Evolutionary conservation across 2,329 filamentous ascomycete genomes (phyloP), one percentile per base, ranked within the genome.

Genomic region (Parasarocladium wereldwijsianum): DNA sequence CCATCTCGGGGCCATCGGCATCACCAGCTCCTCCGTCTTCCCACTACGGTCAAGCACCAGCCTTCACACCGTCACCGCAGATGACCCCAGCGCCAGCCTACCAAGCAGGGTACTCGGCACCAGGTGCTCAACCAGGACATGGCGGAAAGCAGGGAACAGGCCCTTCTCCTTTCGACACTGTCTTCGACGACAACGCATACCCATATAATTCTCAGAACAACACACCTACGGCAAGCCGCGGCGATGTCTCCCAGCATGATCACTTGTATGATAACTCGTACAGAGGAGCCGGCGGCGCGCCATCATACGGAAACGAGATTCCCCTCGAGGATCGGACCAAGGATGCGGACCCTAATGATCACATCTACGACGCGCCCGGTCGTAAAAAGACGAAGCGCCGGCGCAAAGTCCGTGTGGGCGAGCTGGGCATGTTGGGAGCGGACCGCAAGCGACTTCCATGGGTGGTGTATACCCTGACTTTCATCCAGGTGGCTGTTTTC

Each of bases 401-500:
- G 38, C 52, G 52, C 34, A 60, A 62, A 35, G 54, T 73, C 27
- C 55, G 61, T n/a, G 58, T 70, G 25, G 69, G 69, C 31, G 64
- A 73, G 50, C 47, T 74, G 32, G 66, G 67, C 34, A 73, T 74
- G 67, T 45, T 74, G 26, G 65, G 66, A 3, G 54, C 66, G 9
- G 54, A 64, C 40, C 60, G 55, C 45, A 68, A 65, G 46, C 57
- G 61, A 36, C 70, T 76, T 31, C 79, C 90, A 0, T 90, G 80
- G 66, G 72, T 93, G 6, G 81, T 85, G 19, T 96, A 87, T 50
- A 54, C 76, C 24, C 68, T 96, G 38, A 82, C 84, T 3, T 32
- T 75, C 17, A 66, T 79, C 9, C 86, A 96, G 51, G 57, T 90
- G 13, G 71, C 64, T 11, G 84, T 96, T 17, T 98, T 98, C 47